Percentiles rank a stretch among this genome's conserved stretches.
phyloP scores from a whole-genome alignment of 2,329 filamentous ascomycete genomes.

The Coleophoma crateriformis region DNA sequence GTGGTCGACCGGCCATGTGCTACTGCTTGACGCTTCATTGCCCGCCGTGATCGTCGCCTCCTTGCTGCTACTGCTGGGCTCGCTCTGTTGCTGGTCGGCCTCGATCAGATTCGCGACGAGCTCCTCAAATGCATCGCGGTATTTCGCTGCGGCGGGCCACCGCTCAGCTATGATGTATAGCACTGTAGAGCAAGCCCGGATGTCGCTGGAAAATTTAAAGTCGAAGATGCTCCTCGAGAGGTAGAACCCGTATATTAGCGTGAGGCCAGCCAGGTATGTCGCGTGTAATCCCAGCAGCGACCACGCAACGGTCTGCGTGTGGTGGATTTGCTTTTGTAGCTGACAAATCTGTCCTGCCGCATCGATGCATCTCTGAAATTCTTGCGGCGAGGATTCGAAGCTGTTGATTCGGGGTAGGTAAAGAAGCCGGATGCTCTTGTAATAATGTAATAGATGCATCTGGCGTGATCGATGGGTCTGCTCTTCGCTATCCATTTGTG shows the following conservation, averaged over 20 bases:
- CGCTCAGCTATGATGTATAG: constrained; percentile 36
- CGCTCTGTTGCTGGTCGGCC: background rate
- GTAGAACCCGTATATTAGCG: constrained; percentile 14
- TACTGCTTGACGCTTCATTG: too few relatives aligned
- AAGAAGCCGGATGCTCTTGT: constrained; percentile 37
- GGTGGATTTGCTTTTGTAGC: constrained; percentile 31
- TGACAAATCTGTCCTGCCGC: constrained; percentile 33
- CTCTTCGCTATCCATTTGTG: background rate
- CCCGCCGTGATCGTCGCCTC: background rate
- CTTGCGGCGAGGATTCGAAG: constrained; percentile 35
- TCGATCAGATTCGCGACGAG: background rate
- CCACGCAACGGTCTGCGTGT: constrained; percentile 29
- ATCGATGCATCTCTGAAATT: constrained; percentile 33
- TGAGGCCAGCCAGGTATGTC: constrained; percentile 32
- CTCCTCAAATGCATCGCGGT: constrained; percentile 31
- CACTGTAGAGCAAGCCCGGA: constrained; percentile 31
- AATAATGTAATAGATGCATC: constrained; percentile 23
- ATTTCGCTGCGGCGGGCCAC: constrained; percentile 32
- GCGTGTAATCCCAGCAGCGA: constrained; percentile 34
- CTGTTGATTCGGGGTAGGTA: constrained; percentile 41
- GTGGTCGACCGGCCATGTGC: too few relatives aligned
- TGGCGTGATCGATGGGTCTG: background rate
- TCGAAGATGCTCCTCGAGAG: constrained; percentile 1
- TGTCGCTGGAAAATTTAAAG: constrained; percentile 2
- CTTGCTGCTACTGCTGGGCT: background rate